Evolutionary conservation across 495 filamentous ascomycete genomes (phyloP).

Genomic region (Amphirosellinia nigrospora): DNA sequence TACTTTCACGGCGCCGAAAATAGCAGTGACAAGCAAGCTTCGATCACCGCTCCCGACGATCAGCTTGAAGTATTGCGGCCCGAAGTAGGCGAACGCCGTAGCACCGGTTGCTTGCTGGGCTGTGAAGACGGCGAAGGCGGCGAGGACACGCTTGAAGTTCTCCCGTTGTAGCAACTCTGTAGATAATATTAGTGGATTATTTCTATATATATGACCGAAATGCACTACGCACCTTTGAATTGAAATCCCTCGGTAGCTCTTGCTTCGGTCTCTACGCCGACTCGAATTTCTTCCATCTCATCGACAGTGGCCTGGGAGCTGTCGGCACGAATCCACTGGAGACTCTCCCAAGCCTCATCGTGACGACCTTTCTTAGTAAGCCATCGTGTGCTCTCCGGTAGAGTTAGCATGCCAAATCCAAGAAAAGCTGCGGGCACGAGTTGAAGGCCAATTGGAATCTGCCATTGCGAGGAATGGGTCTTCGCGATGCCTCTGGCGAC

Average conservation of each 20-base stretch:
- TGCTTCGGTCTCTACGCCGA: constrained; percentile 45
- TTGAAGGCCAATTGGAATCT: constrained; percentile 59
- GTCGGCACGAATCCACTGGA: constrained; percentile 57
- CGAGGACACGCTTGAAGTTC: constrained; percentile 46
- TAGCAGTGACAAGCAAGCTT: constrained; percentile 55
- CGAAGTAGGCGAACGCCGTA: constrained; percentile 44
- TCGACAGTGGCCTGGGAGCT: constrained; percentile 41
- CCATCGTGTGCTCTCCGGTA: constrained; percentile 58
- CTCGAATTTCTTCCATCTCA: constrained; percentile 51
- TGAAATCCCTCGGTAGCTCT: constrained; percentile 37
- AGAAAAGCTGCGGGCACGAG: constrained; percentile 53
- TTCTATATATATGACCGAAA: background rate
- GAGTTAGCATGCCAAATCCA: constrained; percentile 51
- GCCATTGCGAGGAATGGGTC: constrained; percentile 53
- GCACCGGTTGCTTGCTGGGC: constrained; percentile 53
- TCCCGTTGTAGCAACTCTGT: constrained; percentile 43
- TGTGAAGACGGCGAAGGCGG: constrained; percentile 57
- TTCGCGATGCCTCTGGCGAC: constrained; percentile 43
- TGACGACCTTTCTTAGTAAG: constrained; percentile 52
- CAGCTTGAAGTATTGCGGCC: constrained; percentile 56
- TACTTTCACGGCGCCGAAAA: constrained; percentile 59
- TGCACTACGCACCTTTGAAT: constrained; percentile 27
- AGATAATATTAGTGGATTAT: constrained; percentile 12
- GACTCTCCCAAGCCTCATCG: constrained; percentile 54
- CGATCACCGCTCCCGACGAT: constrained; percentile 49